Base-by-base conservation (phyloP, 768 basidiomycete genomes). In the Kwoniella sp. region DNA sequence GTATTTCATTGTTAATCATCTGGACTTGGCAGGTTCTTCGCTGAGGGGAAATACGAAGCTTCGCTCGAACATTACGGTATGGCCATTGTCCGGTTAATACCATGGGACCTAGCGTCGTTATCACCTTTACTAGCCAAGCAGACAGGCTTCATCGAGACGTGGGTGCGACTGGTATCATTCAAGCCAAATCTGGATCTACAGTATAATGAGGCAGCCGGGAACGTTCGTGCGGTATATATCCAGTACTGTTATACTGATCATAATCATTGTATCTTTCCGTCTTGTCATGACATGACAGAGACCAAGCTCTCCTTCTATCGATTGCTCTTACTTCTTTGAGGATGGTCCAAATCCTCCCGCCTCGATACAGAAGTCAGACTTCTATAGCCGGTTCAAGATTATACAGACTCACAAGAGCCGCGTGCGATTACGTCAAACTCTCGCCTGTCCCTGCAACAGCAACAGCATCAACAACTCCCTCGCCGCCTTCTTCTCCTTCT, bases 31-130 rank as follows among this genome's bases (percentile, higher is more conserved):
- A 58, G 57, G n/a, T 58, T 58, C 17, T 58, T 58, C 57, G 47
- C 57, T 27, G 21, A 58, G 19, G 47, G 48, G 12, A 50, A 58
- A 58, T 50, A 58, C 48, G 57, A 58, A 37, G 58, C 58, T 26
- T 12, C 58, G 13, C 50, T 60, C 8, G 58, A 60, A 52, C 58
- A 60, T 44, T 44, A 52, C 26, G 58, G 50, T 24, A 37, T 60
- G 36, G 58, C 58, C 17, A 36, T 60, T 21, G 50, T 60, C 30
- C 30, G 50, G 22, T 21, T 60, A 2, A 60, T 53, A 10, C 58
- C 58, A 7, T 60, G 49, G 50, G 50, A 60, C n/a, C 13, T 36
- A 5, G 49, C 58, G 5, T 52, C 50, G 0, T 13, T 60, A 5
- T 40, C 50, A 8, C 49, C 50, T 10, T 12, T 22, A 17, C 21